These are phyloP conservation scores for Metarhizium brunneum DNA, from an alignment of 2,329 filamentous ascomycete species.

Conservation along the genomic window DNA sequence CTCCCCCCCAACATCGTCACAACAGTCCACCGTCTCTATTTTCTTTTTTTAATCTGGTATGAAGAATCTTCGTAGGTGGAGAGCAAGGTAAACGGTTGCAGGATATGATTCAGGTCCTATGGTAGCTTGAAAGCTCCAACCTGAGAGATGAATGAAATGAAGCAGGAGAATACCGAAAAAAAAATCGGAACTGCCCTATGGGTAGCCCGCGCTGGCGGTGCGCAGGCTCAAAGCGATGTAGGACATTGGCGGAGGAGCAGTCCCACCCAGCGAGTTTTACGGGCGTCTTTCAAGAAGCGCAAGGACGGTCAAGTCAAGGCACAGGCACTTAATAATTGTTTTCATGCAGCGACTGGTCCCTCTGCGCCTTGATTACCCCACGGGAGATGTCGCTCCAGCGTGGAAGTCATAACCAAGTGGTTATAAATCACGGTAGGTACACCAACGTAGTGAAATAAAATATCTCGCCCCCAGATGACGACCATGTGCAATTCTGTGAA, in stretches of 20 bases:
- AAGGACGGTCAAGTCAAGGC: constrained; percentile 3
- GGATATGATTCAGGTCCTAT: constrained; percentile 35
- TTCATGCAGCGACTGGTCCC: constrained; percentile 15
- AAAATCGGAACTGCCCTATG: constrained; percentile 1
- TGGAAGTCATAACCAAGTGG: constrained; percentile 18
- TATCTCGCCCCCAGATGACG: background rate
- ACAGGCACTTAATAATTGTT: background rate
- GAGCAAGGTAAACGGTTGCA: constrained; percentile 16
- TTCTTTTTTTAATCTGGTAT: constrained; percentile 18
- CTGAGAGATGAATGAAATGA: constrained; percentile 23
- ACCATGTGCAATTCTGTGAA: background rate
- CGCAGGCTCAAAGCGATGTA: constrained; percentile 5
- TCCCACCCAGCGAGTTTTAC: constrained; percentile 4
- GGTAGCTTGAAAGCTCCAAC: constrained; percentile 60
- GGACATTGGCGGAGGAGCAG: background rate
- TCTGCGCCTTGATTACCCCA: constrained; percentile 6
- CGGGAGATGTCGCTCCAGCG: constrained; percentile 8
- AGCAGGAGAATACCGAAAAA: constrained; percentile 11
- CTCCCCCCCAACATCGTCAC: constrained; percentile 22
- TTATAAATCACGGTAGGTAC: constrained; percentile 11
- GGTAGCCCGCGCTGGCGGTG: constrained; percentile 11
- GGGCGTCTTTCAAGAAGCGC: constrained; percentile 5
- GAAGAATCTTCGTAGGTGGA: constrained; percentile 21
- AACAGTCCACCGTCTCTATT: constrained; percentile 21
- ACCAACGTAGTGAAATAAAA: constrained; percentile 11